A percentile compares a stretch with the other conserved stretches of the same genome.
phyloP scores from a whole-genome alignment of 2,329 filamentous ascomycete species.

The Hypoxylon sp. region DNA sequence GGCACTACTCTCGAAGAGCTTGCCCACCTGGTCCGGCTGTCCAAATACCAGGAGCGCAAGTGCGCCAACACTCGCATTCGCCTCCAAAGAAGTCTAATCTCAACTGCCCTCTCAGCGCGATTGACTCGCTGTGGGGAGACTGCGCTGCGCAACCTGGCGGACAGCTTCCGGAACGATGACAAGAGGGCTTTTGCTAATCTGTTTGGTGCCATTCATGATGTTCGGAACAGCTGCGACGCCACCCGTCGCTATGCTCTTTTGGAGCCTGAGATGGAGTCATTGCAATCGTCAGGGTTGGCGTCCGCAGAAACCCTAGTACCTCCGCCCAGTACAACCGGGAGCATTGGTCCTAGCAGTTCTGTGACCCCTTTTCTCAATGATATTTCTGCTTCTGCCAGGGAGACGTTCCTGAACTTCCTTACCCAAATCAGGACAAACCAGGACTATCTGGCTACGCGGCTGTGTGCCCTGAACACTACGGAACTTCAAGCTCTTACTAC shows the following conservation, averaged over 20 bases:
- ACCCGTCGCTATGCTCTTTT: slow-evolving; percentile 78
- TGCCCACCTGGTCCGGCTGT: slow-evolving; percentile 81
- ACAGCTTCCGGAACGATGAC: slow-evolving; percentile 83
- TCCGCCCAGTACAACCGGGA: slow-evolving; percentile 60
- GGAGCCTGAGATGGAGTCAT: slow-evolving; percentile 78
- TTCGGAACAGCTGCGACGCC: slow-evolving; percentile 82
- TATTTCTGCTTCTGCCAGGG: slow-evolving; percentile 80
- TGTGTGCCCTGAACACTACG: slow-evolving; percentile 80
- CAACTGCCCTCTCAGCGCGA: slow-evolving; percentile 80
- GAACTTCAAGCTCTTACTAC: slow-evolving; percentile 85
- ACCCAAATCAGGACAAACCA: slow-evolving; percentile 87
- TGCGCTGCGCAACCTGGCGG: slow-evolving; percentile 81
- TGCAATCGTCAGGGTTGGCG: slow-evolving; percentile 66
- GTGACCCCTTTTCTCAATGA: slow-evolving; percentile 76
- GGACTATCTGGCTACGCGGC: slow-evolving; percentile 86
- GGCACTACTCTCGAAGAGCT: slow-evolving; percentile 82
- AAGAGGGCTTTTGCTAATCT: slow-evolving; percentile 81
- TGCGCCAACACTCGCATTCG: slow-evolving; percentile 79
- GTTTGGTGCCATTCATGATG: slow-evolving; percentile 84
- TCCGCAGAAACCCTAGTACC: slow-evolving; percentile 67
- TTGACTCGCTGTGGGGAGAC: slow-evolving; percentile 81
- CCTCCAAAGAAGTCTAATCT: slow-evolving; percentile 80
- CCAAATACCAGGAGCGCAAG: slow-evolving; percentile 86
- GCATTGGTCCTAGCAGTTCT: slow-evolving; percentile 51
- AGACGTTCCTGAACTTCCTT: slow-evolving; percentile 84